Evolutionary conservation across 176 grass and related monocot genomes (phyloP), one percentile per base, ranked within the genome.

Genomic region (Bromus sterilis): DNA sequence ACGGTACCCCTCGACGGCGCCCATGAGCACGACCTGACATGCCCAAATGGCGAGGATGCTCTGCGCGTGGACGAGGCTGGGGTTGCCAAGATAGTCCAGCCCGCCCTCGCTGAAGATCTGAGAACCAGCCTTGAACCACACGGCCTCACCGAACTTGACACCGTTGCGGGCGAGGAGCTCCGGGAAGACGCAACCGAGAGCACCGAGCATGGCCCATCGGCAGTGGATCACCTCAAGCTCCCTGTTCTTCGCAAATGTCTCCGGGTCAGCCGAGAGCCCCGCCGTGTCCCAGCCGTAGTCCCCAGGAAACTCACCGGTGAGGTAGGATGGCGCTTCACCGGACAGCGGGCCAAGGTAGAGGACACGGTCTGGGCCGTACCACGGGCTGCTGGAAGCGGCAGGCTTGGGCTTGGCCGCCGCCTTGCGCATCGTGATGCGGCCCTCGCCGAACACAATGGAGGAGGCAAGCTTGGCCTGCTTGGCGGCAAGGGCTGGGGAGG

Each of bases 31-130:
- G 3, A 82, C 68, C 56, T 92, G 86, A 32, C 74, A 89, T 1
- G 83, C 90, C 90, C 86, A 92, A 31, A 92, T 89, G 67, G 90
- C 86, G 36, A 92, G 79, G 49, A 92, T 92, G 83, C 90, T 92
- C 66, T 92, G 83, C 2, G 83, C 90, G 71, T 92, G 90, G 59
- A 92, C 28, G 4, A 92, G 78, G 83, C 66, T 92, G 11, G 90
- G 90, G 78, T 92, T 92, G 75, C 90, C 86, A 0, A 92, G 85
- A 53, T 93, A 93, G 43, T 93, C 87, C 1, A 93, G 56, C 0
- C 91, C 91, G 0, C 87, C 91, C 53, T 93, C 87, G 5, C 83
- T 80, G 80, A 70, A 20, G 61, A 70, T 70, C 12, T 70, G 66
- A 26, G 66, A 70, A 7, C 66, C 65, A 6, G 35, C 65, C 34